phyloP scores from a whole-genome alignment of 495 filamentous ascomycete genomes.

The Xylaria acuta region DNA sequence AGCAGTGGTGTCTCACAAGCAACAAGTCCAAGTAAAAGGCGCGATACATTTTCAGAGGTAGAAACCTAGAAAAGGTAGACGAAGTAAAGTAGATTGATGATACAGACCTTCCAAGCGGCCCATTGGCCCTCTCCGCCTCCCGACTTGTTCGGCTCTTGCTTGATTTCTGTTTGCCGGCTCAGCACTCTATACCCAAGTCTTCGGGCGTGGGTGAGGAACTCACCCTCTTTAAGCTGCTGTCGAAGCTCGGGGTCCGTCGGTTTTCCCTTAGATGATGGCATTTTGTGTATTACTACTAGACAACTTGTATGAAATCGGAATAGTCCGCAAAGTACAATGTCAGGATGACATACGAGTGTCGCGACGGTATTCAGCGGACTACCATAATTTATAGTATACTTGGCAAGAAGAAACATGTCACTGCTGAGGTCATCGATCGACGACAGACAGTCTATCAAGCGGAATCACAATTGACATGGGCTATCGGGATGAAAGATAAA shows the following conservation, averaged over 20 bases:
- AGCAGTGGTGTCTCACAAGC: neutral
- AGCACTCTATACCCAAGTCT: slow-evolving; percentile 1
- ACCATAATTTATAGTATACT: neutral
- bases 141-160: slow-evolving; percentile 61
- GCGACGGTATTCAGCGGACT: neutral
- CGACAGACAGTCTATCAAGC: neutral
- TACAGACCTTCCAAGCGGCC: slow-evolving; percentile 62
- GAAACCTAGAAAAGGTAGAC: neutral
- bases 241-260: slow-evolving; percentile 60
- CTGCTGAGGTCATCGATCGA: neutral
- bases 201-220: neutral
- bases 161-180: slow-evolving; percentile 44
- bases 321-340: neutral
- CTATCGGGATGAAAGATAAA: neutral
- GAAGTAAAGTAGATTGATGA: neutral
- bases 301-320: neutral
- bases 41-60: neutral
- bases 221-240: slow-evolving; percentile 56
- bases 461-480: neutral
- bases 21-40: neutral
- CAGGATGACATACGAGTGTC: too few species aligned
- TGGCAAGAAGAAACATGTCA: neutral
- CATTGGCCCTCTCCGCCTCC: slow-evolving; percentile 61
- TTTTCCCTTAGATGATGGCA: slow-evolving; percentile 58
- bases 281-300: slow-evolving; percentile 22